Base-by-base conservation (phyloP, 495 filamentous ascomycete genomes). In the Aspergillus mulundensis region DNA sequence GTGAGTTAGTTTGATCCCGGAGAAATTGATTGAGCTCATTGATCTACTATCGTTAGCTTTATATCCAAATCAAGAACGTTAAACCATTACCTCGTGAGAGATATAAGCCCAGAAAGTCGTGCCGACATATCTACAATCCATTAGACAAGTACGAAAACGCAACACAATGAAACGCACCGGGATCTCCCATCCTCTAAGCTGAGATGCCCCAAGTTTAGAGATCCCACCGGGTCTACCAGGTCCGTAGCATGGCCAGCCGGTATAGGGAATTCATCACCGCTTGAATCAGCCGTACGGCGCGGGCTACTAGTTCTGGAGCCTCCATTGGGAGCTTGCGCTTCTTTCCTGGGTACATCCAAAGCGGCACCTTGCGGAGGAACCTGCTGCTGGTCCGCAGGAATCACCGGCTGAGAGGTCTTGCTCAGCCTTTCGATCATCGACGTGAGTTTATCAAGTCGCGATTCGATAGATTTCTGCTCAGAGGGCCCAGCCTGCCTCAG, bases 51-150 rank as follows among this genome's bases (percentile, higher is more conserved):
- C 7, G 30, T 69, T 42, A 64, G 63, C 25, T 51, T 14, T 19
- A 0, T 3, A 8, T 20, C 0, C 53, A 15, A 6, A 7, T 7
- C 7, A 3, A 8, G 7, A 19, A 40, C 1, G 11, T 7, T 25
- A 15, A 1, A 11, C 43, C 16, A 60, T 51, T 69, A 77, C 76
- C 65, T 79, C 75, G 32, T 74, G 69, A n/a, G 74, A 75, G 16
- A 79, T 77, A 57, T 75, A 79, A 16, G 77, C 77, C 77, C 77
- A 79, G 56, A 77, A 79, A 21, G 77, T 79, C 7, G 76, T 79
- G 41, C 75, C 74, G 23, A 79, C 75, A 56, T 79, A 79, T 70
- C 74, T 79, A 58, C 14, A 16, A 10, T 25, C 11, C 7, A 36
- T 50, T 50, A 50, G 19, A 28, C 10, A 10, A 0, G 34, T n/a